A percentile compares a stretch with the other conserved stretches of the same genome.
phyloP scores from a whole-genome alignment of 2,329 filamentous ascomycete species.

The Emergomyces orientalis region DNA sequence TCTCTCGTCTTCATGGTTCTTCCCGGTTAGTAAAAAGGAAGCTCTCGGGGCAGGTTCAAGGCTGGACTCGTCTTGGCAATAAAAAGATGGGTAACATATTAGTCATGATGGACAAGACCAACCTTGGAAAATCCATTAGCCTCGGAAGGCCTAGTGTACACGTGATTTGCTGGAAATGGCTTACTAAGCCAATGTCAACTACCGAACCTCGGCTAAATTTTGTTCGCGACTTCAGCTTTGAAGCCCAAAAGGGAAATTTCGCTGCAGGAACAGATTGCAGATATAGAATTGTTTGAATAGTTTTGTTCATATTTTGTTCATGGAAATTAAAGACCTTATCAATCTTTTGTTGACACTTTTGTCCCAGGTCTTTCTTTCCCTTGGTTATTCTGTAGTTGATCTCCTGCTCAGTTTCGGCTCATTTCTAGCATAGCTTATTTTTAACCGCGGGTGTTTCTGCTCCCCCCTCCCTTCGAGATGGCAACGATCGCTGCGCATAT shows the following conservation, averaged over 20 bases:
- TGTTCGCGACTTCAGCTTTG: not conserved
- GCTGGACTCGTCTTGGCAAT: not conserved
- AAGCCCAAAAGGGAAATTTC: too few species aligned
- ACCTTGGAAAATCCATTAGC: too few species aligned
- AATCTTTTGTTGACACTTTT: too few species aligned
- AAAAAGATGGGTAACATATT: too few species aligned
- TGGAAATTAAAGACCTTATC: too few species aligned
- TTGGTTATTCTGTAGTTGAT: not conserved
- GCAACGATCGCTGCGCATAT: not conserved
- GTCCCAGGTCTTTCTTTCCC: not conserved
- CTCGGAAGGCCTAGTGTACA: too few species aligned
- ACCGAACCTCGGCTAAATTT: not conserved
- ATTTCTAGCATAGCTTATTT: not conserved
- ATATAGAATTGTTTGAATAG: too few species aligned
- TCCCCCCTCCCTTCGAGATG: not conserved
- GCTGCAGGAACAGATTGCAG: too few species aligned
- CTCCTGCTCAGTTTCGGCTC: not conserved
- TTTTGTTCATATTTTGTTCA: too few species aligned
- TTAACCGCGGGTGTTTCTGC: conserved; percentile 2
- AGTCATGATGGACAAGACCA: too few species aligned
- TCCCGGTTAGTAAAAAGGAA: not conserved
- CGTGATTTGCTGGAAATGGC: too few species aligned
- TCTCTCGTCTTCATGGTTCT: not conserved
- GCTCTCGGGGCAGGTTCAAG: not conserved
- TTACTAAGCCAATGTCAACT: too few species aligned